Percentiles rank a stretch among this genome's conserved stretches.
Evolutionary conservation across 2,329 filamentous ascomycete species (phyloP).

Genomic region (Ascochyta viciae-villosae): DNA sequence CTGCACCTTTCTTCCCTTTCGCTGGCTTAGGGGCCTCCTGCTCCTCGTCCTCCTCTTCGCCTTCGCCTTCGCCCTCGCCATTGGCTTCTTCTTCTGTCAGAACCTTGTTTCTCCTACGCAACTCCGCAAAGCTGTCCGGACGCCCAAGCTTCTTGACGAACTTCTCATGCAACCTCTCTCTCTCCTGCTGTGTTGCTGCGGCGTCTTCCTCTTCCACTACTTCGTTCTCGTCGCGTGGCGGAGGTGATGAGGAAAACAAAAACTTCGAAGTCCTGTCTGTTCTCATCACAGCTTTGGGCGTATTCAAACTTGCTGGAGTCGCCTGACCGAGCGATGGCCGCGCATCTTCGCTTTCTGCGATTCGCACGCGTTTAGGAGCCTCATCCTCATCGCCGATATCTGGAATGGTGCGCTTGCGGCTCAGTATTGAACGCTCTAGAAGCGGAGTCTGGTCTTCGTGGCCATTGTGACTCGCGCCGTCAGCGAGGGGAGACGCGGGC

Average conservation of each 20-base stretch:
- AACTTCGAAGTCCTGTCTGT: slow-evolving; percentile 64
- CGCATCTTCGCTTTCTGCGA: slow-evolving; percentile 26
- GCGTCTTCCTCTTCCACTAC: slow-evolving; percentile 55
- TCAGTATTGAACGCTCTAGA: not conserved
- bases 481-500: slow-evolving; percentile 31
- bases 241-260: slow-evolving; percentile 62
- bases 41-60: slow-evolving; percentile 63
- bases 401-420: slow-evolving; percentile 43
- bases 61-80: slow-evolving; percentile 60
- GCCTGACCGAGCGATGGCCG: slow-evolving; percentile 33
- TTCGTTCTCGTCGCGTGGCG: slow-evolving; percentile 41
- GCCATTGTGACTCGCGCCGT: slow-evolving; percentile 12
- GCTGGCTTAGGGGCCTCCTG: slow-evolving; percentile 61
- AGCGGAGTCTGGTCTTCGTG: slow-evolving; percentile 19
- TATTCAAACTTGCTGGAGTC: slow-evolving; percentile 34
- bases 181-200: slow-evolving; percentile 63
- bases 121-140: slow-evolving; percentile 77
- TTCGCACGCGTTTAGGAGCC: slow-evolving; percentile 50
- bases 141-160: slow-evolving; percentile 92
- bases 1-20: slow-evolving; percentile 58
- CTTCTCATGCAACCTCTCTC: slow-evolving; percentile 76
- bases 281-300: slow-evolving; percentile 44
- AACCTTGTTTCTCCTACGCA: slow-evolving; percentile 66
- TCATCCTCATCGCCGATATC: slow-evolving; percentile 50
- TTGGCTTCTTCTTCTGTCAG: slow-evolving; percentile 62